Evolutionary conservation across 257 asterid genomes (phyloP).

Genomic region (Perilla frutescens): DNA sequence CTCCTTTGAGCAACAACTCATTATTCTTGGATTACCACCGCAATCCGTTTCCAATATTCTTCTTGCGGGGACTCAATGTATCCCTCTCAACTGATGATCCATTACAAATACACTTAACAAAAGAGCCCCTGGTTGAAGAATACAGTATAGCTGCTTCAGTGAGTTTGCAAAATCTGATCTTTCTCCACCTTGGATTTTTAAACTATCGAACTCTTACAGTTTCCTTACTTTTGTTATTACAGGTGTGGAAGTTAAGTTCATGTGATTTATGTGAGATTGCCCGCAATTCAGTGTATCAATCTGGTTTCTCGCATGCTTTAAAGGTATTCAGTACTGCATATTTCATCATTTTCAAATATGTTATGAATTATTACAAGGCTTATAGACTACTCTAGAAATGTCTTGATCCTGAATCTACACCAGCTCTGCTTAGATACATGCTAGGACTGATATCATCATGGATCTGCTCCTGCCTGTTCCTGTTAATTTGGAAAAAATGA

Average conservation of each 20-base stretch:
- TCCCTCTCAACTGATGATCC: conserved; percentile 98
- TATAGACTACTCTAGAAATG: background rate
- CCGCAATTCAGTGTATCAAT: conserved; percentile 93
- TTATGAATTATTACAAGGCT: background rate
- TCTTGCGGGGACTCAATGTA: conserved; percentile 93
- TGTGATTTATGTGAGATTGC: conserved; percentile 98
- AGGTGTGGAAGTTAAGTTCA: conserved; percentile 97
- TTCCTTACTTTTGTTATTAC: conserved; percentile 26
- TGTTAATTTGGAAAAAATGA: background rate
- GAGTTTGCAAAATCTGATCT: conserved; percentile 42
- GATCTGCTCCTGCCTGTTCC: background rate
- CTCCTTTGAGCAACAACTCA: conserved; percentile 98
- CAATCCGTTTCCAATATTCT: conserved; percentile 89
- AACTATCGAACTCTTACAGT: conserved; percentile 7
- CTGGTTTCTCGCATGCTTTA: conserved; percentile 90
- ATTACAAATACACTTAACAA: conserved; percentile 92
- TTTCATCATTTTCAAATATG: background rate
- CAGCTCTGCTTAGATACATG: background rate
- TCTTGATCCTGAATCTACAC: background rate
- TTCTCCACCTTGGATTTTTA: background rate
- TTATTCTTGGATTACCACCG: conserved; percentile 96
- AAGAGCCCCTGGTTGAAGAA: conserved; percentile 98
- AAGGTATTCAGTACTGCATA: conserved; percentile 56
- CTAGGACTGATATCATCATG: conserved; percentile 11
- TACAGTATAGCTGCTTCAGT: conserved; percentile 99